These are phyloP conservation scores for Eremothecium cymbalariae DNA, from an alignment of 1,139 yeast genomes.

Conservation along the genomic window DNA sequence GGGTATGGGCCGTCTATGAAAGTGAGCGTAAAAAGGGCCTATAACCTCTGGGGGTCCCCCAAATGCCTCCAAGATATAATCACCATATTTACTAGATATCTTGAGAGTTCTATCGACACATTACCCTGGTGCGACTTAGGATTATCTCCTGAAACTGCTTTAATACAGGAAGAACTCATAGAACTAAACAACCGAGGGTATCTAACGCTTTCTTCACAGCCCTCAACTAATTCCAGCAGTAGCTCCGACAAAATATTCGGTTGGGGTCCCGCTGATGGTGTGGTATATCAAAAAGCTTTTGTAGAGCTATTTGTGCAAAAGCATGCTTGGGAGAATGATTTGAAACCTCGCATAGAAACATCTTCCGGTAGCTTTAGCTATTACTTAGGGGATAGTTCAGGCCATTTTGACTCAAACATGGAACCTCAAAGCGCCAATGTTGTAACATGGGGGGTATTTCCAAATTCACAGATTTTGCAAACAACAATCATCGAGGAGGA, in stretches of 20 bases:
- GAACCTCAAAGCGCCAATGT: conserved; percentile 52
- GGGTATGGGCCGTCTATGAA: conserved; percentile 93
- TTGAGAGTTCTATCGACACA: conserved; percentile 65
- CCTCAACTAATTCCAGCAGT: conserved; percentile 71
- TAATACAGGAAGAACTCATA: conserved; percentile 84
- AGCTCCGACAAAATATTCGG: conserved; percentile 86
- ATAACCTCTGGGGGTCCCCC: conserved; percentile 79
- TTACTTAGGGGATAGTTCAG: conserved; percentile 58
- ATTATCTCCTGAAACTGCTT: conserved; percentile 78
- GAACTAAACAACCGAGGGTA: conserved; percentile 65
- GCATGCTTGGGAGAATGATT: conserved; percentile 51
- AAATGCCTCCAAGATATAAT: conserved; percentile 54
- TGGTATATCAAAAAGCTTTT: conserved; percentile 87
- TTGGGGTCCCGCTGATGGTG: conserved; percentile 91
- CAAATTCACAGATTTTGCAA: conserved; percentile 75
- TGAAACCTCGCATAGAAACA: conserved; percentile 46
- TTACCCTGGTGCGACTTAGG: conserved; percentile 91
- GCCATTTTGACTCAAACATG: conserved; percentile 55
- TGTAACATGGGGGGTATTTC: conserved; percentile 96
- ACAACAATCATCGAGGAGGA: conserved; percentile 84
- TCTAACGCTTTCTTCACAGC: conserved; percentile 92
- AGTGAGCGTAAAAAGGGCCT: conserved; percentile 62
- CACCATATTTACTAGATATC: conserved; percentile 60
- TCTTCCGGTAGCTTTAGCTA: conserved; percentile 39
- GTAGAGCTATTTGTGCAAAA: conserved; percentile 78